phyloP scores from a whole-genome alignment of 305 asterid genomes.

The Fraxinus angustifolia region DNA sequence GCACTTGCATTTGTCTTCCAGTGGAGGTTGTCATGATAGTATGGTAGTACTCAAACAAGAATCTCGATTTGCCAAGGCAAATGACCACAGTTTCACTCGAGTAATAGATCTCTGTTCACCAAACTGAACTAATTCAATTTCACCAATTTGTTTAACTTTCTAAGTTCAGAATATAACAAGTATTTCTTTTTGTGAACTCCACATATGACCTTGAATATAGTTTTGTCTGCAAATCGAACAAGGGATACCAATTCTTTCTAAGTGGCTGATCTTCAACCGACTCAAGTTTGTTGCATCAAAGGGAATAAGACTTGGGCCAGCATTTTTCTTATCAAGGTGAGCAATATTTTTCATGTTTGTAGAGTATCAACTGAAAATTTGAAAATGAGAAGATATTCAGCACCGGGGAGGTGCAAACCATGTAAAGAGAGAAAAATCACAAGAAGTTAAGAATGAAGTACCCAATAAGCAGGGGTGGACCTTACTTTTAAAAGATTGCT shows the following conservation, averaged over 20 bases:
- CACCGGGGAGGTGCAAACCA: not conserved
- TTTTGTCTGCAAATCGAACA: conserved; percentile 89
- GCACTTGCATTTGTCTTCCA: conserved; percentile 35
- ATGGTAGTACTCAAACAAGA: conserved; percentile 92
- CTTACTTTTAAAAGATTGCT: not conserved
- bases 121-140: not conserved
- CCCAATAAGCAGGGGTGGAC: not conserved
- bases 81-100: conserved; percentile 65
- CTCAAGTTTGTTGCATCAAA: conserved; percentile 82
- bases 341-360: conserved; percentile 12
- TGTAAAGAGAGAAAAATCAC: conserved; percentile 6
- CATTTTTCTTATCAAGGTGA: conserved; percentile 78
- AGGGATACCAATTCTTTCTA: conserved; percentile 86
- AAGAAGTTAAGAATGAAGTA: not conserved
- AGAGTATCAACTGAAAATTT: not conserved
- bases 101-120: conserved; percentile 40
- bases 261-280: conserved; percentile 87
- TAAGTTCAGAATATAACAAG: conserved; percentile 20
- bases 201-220: conserved; percentile 43
- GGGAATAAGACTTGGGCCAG: conserved; percentile 80
- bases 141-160: conserved; percentile 7
- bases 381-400: conserved; percentile 1
- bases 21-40: conserved; percentile 81
- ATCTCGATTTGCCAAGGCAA: conserved; percentile 79
- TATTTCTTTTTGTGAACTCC: conserved; percentile 17